Base-by-base conservation (phyloP, 257 asterid species). In the Solanum rostratum region DNA sequence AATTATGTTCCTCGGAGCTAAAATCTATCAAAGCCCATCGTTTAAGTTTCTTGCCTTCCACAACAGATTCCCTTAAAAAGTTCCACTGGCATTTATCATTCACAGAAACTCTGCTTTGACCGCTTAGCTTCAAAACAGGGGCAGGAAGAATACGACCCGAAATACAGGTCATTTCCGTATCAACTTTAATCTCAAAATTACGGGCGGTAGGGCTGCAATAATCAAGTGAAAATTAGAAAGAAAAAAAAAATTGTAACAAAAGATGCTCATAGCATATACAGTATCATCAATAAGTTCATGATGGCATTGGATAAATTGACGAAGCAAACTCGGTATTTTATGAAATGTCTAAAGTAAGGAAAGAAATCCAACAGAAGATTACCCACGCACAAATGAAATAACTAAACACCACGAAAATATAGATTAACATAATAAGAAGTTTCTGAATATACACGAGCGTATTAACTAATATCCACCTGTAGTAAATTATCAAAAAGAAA, bases 1-100 rank as follows among this genome's bases (percentile, higher is more conserved):
- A 4, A 19, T 19, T n/a, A 5, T 74, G 85, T 10, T 69, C 86
- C 1, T 84, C 81, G 0, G 68, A 20, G 0, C 91, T 91, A 59
- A 92, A 92, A 85, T 95, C 94, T 10, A 93, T 71, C 85, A 95
- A 20, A 7, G 92, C 98, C 98, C 98, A 95, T 11, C 93, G 85
- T 6, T 91, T 92, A 22, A 92, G 82, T 1, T 84, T 59, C 86
- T 81, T 90, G 70, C 90, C 94, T 15, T 90, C 87, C 8, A 87
- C 85, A 3, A 95, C 86, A 2, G 91, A 83, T 68, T 90, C 89
- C 7, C 89, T 86, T 50, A 87, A 82, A 85, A 93, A 92, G 83
- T 91, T 95, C 97, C 97, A 93, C 2, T 93, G 92, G 83, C 97
- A 88, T 86, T 89, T 93, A 13, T 66, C 86, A 0, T 27, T 85